Base-by-base conservation (phyloP, 345 rosid species). In the Populus davidiana region DNA sequence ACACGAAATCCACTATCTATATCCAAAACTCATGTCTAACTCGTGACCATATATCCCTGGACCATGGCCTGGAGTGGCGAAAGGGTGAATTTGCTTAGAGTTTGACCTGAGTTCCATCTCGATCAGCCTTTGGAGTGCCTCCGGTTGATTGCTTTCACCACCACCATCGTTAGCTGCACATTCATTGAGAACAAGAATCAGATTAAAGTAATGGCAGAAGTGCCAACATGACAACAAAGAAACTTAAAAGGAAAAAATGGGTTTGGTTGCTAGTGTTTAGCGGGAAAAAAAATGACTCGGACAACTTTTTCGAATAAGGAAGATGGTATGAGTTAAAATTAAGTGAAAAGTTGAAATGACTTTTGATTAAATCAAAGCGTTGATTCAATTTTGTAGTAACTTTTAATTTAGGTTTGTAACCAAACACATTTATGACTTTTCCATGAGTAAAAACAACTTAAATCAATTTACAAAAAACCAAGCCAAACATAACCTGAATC, bases 101-200 rank as follows among this genome's bases (percentile, higher is more conserved):
- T 89, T 91, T 73, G 91, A 83, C 74, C 94, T 87, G 21, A 86
- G 88, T 35, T 93, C 92, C 91, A 91, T 92, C 86, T 91, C 96
- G 31, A 93, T 59, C 52, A 93, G 89, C 86, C 92, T 83, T 77
- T 89, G 96, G 72, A 92, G 89, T 54, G 90, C 89, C 77, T 86
- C 96, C 2, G 96, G 90, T 78, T 87, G 94, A 78, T 76, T 84
- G 80, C 76, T 82, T 79, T 88, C 87, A 38, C 83, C 74, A 50
- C 86, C 89, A 2, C 61, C 84, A 20, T 88, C 89, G 35, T 91
- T 70, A 84, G 80, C 96, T 93, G 86, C 52, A 79, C 38, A 77
- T 76, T 38, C 73, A 76, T 39, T 12, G 33, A 27, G 21, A 76
- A 2, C 41, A 33, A 65, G 14, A 64, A 74, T 25, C 44, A 52